A percentile compares a stretch with the other conserved stretches of the same genome.
Conservation (phyloP, 148 eudicot genomes). For the Cornus suecica region DNA sequence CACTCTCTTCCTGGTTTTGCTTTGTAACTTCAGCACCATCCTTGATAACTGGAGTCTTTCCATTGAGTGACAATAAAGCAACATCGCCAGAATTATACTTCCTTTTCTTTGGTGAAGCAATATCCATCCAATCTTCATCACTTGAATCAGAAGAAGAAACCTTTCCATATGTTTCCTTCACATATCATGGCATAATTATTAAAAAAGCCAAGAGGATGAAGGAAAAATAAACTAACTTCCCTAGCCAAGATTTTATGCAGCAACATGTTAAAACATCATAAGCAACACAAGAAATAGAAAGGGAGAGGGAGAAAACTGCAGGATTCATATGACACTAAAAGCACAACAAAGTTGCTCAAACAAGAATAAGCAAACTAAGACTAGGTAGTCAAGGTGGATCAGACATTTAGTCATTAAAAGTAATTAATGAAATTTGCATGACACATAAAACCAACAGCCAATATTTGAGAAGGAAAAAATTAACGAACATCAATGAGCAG, state of each 20-base stretch:
- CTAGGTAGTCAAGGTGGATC: too few species aligned
- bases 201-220: background rate
- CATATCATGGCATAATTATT: slow-evolving; percentile 13
- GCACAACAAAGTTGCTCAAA: too few species aligned
- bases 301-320: too few species aligned
- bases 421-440: too few species aligned
- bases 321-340: too few species aligned
- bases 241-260: too few species aligned
- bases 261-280: too few species aligned
- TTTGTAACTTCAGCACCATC: slow-evolving; percentile 13
- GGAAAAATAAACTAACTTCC: slow-evolving; percentile 1
- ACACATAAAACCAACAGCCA: too few species aligned
- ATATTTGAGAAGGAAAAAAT: background rate
- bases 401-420: too few species aligned
- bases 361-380: too few species aligned
- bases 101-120: slow-evolving; percentile 32
- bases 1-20: slow-evolving; percentile 20
- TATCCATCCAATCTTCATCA: slow-evolving; percentile 73
- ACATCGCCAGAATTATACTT: slow-evolving; percentile 22
- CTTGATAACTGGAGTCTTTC: slow-evolving; percentile 16
- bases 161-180: slow-evolving; percentile 77
- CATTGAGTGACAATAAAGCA: slow-evolving; percentile 22
- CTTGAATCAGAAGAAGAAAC: slow-evolving; percentile 68
- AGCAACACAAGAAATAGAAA: too few species aligned
- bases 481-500: slow-evolving; percentile 5